These are phyloP conservation scores for Centella asiatica DNA, from an alignment of 129 eudicot species.

Conservation along the genomic window DNA sequence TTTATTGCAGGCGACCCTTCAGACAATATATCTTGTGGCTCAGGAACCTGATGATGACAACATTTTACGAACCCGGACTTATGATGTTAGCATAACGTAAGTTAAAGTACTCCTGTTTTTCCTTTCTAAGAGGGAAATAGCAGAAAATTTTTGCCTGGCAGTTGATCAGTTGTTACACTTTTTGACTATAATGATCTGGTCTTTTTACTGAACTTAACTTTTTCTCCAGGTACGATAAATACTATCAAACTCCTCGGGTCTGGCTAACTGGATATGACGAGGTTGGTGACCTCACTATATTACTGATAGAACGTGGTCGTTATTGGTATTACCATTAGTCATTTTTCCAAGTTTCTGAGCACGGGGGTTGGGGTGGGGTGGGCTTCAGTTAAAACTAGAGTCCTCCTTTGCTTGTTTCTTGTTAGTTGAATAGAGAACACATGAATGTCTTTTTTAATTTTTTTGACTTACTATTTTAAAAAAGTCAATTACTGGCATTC, in stretches of 20 bases:
- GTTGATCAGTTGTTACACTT: neutral
- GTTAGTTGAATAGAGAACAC: too few species aligned
- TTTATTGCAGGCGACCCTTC: slow-evolving; percentile 73
- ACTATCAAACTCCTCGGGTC: slow-evolving; percentile 97
- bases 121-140: neutral
- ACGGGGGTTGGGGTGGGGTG: too few species aligned
- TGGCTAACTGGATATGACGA: slow-evolving; percentile 99
- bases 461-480: too few species aligned
- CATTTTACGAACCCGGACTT: slow-evolving; percentile 84
- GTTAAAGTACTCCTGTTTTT: slow-evolving; percentile 14
- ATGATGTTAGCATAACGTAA: slow-evolving; percentile 98
- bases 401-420: too few species aligned
- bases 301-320: too few species aligned
- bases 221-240: slow-evolving; percentile 80
- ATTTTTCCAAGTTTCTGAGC: too few species aligned
- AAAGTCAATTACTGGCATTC: too few species aligned
- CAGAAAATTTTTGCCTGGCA: neutral
- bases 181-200: slow-evolving; percentile 12
- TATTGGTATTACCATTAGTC: too few species aligned
- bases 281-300: slow-evolving; percentile 43
- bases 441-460: too few species aligned
- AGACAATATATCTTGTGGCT: slow-evolving; percentile 78
- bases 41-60: slow-evolving; percentile 98
- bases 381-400: too few species aligned
- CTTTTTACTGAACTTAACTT: neutral